Percentiles rank a stretch among this genome's conserved stretches.
Conservation (phyloP, 768 basidiomycete genomes). For the Cyclocybe cylindracea region DNA sequence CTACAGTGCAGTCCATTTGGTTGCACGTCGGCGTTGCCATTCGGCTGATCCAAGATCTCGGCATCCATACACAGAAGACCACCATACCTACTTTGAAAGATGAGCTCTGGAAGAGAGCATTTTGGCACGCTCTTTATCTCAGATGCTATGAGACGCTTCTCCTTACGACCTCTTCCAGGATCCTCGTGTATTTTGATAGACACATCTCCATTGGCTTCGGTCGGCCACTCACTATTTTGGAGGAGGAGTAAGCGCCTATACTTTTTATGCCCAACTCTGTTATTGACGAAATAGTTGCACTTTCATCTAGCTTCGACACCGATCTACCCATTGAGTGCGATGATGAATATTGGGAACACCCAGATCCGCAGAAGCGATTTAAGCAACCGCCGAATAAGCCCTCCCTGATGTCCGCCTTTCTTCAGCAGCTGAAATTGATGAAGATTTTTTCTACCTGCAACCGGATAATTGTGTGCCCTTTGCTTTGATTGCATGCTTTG, state of each 20-base stretch:
- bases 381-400: conserved; percentile 61
- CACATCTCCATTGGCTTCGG: conserved; percentile 49
- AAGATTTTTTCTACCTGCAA: conserved; percentile 40
- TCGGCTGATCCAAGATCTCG: conserved; percentile 67
- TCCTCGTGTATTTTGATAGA: conserved; percentile 46
- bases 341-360: conserved; percentile 66
- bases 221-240: conserved; percentile 65
- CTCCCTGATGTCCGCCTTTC: conserved; percentile 51
- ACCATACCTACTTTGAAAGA: conserved; percentile 44
- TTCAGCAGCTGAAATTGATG: conserved; percentile 48
- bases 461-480: no score
- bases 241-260: conserved; percentile 59
- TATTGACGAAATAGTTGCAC: not conserved
- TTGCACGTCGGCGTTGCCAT: conserved; percentile 61
- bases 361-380: conserved; percentile 52
- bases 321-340: conserved; percentile 59
- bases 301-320: conserved; percentile 54
- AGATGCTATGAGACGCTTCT: not conserved
- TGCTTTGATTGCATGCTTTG: no score
- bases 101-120: conserved; percentile 68
- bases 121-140: conserved; percentile 37
- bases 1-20: conserved; percentile 58
- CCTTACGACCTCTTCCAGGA: conserved; percentile 27
- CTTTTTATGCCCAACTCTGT: not conserved
- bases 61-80: conserved; percentile 48